Conservation (phyloP, 345 rosid genomes). For the Psidium guajava region DNA sequence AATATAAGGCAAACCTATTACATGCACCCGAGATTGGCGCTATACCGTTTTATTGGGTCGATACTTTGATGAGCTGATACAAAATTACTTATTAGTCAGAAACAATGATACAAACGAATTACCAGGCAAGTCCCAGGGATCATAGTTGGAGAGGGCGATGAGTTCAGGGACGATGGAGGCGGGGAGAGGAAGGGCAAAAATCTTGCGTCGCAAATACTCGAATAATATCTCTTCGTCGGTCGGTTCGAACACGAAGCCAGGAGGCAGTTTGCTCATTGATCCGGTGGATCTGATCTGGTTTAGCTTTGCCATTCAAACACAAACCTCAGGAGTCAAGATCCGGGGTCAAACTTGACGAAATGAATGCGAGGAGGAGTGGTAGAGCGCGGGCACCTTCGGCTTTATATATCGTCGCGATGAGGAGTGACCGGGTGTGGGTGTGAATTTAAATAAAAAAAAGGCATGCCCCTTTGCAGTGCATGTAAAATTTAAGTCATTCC, state of each 20-base stretch:
- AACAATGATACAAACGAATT: not conserved
- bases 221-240: conserved; percentile 5
- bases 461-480: not conserved
- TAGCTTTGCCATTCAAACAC: not conserved
- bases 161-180: conserved; percentile 4
- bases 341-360: not conserved
- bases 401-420: not conserved
- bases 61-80: not conserved
- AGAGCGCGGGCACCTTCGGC: not conserved
- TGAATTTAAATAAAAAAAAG: not conserved
- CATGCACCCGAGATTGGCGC: not conserved
- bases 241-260: conserved; percentile 4
- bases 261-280: not conserved
- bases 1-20: not conserved
- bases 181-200: not conserved
- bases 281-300: not conserved
- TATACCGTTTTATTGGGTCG: not conserved
- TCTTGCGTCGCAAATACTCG: conserved; percentile 1
- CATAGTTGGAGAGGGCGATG: not conserved
- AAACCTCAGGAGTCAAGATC: not conserved
- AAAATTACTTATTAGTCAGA: too few species aligned
- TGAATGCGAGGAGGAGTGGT: not conserved
- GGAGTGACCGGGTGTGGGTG: not conserved
- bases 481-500: not conserved
- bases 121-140: conserved; percentile 5